Conservation (phyloP, 768 basidiomycete species). For the Tricholoma terreum region DNA sequence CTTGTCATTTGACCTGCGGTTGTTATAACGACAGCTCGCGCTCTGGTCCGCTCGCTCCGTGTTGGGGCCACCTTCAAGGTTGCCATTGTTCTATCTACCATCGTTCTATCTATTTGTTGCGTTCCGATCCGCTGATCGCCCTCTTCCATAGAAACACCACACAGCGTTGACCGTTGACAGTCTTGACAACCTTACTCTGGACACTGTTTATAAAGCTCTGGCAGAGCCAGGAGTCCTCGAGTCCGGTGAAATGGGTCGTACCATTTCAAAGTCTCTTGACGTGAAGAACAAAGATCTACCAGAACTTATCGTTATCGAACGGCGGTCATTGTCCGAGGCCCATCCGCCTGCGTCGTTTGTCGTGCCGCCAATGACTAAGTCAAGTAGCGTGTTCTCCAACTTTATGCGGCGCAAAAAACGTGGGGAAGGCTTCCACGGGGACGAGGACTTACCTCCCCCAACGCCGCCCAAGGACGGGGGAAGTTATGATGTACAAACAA, state of each 20-base stretch:
- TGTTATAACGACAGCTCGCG: slow-evolving; percentile 33
- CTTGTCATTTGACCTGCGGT: slow-evolving; percentile 6
- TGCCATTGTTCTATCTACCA: slow-evolving; percentile 8
- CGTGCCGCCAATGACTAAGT: slow-evolving; percentile 24
- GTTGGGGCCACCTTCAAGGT: slow-evolving; percentile 47
- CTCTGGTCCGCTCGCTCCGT: slow-evolving; percentile 46
- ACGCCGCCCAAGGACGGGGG: slow-evolving; percentile 46
- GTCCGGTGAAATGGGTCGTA: slow-evolving; percentile 13
- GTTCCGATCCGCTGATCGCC: slow-evolving; percentile 15
- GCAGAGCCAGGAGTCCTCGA: slow-evolving; percentile 23
- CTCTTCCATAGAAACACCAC: slow-evolving; percentile 37
- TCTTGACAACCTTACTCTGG: slow-evolving; percentile 41
- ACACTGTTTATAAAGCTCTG: slow-evolving; percentile 36
- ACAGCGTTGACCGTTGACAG: slow-evolving; percentile 44
- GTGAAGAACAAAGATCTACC: slow-evolving; percentile 18
- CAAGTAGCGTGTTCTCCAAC: slow-evolving; percentile 28
- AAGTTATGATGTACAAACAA: slow-evolving; percentile 14
- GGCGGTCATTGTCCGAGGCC: slow-evolving; percentile 33
- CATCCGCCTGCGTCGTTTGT: slow-evolving; percentile 19
- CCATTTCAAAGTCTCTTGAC: slow-evolving; percentile 6
- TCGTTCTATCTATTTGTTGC: slow-evolving; percentile 18
- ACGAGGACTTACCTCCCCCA: slow-evolving; percentile 30
- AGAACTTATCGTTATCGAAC: slow-evolving; percentile 21
- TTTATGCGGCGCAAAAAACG: slow-evolving; percentile 38
- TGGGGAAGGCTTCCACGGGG: slow-evolving; percentile 18